A percentile compares a stretch with the other conserved stretches of the same genome.
These are phyloP conservation scores for Leucocoprinus leucothites DNA, from an alignment of 768 basidiomycete species.

Conservation along the genomic window DNA sequence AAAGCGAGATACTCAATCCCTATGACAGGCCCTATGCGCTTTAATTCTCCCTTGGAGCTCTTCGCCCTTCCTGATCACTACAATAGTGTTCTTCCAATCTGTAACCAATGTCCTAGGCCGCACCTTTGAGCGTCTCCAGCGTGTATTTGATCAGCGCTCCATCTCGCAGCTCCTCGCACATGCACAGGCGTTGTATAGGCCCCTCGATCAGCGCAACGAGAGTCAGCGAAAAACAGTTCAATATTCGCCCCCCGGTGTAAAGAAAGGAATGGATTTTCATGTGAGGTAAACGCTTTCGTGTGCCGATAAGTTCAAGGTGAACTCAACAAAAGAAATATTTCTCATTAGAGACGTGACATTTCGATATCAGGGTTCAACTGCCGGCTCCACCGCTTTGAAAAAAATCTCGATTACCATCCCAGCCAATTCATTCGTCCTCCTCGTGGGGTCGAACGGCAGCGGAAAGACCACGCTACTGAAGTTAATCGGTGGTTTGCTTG, in stretches of 20 bases:
- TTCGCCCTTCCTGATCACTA: conserved; percentile 26
- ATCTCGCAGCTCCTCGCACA: conserved; percentile 10
- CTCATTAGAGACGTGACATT: conserved; percentile 16
- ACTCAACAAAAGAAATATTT: background rate
- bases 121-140: conserved; percentile 12
- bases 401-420: conserved; percentile 35
- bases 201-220: conserved; percentile 9
- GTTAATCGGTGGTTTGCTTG: conserved; percentile 32
- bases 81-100: conserved; percentile 33
- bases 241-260: background rate
- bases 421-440: conserved; percentile 39
- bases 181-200: conserved; percentile 20
- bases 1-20: background rate
- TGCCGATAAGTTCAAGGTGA: background rate
- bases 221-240: background rate
- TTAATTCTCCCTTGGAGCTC: conserved; percentile 19
- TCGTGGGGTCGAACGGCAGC: conserved; percentile 45
- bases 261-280: conserved; percentile 22
- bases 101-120: conserved; percentile 20
- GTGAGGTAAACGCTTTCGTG: conserved; percentile 19
- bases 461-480: conserved; percentile 44
- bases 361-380: conserved; percentile 8
- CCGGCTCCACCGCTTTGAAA: conserved; percentile 20
- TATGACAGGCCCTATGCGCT: conserved; percentile 21
- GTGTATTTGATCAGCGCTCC: conserved; percentile 7